Evolutionary conservation across 148 eudicot species (phyloP), one percentile per base, ranked within the genome.

Genomic region (Heliosperma pusillum): DNA sequence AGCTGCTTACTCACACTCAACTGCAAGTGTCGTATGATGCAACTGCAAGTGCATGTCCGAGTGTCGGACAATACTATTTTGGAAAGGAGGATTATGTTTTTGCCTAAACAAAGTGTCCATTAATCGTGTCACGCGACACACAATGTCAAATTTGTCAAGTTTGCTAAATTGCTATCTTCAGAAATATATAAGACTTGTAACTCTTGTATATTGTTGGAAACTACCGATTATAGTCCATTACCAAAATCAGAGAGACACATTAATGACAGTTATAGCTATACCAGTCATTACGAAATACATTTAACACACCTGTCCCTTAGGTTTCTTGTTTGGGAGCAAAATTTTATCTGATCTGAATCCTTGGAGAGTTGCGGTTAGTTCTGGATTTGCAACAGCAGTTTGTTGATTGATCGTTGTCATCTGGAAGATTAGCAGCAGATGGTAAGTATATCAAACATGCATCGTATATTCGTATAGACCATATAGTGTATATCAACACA

Each of bases 401-500:
- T 88, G 93, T 80, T 91, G 98, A 82, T 91, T 77, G 68, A 91
- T 87, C 26, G 89, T 78, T 19, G 98, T 97, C 30, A 93, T 74
- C 98, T 93, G 85, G 26, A 72, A 0, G 50, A 36, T 66, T 65
- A 66, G 47, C 69, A 33, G 47, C 10, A 27, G 29, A 66, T 33
- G 50, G 16, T 1, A 66, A 33, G 2, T 36, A 36, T 66, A 33
- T 66, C 24, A 66, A 17, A 63, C 66, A 63, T 3, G 42, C 7
- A 36, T 36, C 42, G 42, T 36, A 36, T 36, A 36, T 36, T 36
- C 9, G 42, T 36, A 7, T 36, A 36, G 42, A 36, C 42, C 42
- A 5, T n/a, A n/a, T n/a, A n/a, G n/a, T n/a, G n/a, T n/a, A n/a
- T n/a, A n/a, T n/a, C n/a, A n/a, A n/a, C n/a, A n/a, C n/a, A n/a